Percentiles rank a stretch among this genome's conserved stretches.
Evolutionary conservation across 1,284 basidiomycete species (phyloP).

Genomic region (Boletus sp.): DNA sequence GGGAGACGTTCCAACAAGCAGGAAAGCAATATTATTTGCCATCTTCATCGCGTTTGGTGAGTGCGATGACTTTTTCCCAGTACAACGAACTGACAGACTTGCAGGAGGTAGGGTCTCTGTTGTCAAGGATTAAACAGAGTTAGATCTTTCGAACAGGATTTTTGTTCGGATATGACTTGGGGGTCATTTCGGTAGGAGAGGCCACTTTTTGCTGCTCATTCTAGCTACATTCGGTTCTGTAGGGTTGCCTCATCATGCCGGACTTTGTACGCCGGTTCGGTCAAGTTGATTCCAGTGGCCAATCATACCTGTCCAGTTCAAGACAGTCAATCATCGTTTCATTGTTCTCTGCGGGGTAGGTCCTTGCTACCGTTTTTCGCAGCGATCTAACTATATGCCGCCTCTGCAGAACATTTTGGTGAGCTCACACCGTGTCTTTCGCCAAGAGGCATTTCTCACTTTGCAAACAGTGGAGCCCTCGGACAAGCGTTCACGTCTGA

Average conservation of each 20-base stretch:
- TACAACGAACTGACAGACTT: conserved; percentile 19
- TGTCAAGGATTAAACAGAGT: not conserved
- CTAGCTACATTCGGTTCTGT: conserved; percentile 4
- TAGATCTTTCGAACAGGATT: conserved; percentile 46
- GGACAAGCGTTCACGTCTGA: conserved; percentile 79
- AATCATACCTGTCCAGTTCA: conserved; percentile 57
- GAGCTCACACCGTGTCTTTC: conserved; percentile 22
- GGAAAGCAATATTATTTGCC: conserved; percentile 58
- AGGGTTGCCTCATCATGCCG: conserved; percentile 83
- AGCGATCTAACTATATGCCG: not conserved
- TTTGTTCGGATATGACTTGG: conserved; percentile 72
- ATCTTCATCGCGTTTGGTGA: conserved; percentile 60
- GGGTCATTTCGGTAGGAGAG: conserved; percentile 59
- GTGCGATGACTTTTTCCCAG: conserved; percentile 7
- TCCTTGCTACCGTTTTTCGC: not conserved
- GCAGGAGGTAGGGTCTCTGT: conserved; percentile 17
- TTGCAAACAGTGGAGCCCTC: conserved; percentile 59
- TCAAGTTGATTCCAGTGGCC: conserved; percentile 52
- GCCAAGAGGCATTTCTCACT: conserved; percentile 12
- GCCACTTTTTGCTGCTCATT: not conserved
- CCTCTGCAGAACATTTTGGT: conserved; percentile 60
- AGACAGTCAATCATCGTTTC: conserved; percentile 81
- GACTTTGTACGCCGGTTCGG: conserved; percentile 77
- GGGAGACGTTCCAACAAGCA: conserved; percentile 54
- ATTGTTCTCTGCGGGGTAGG: conserved; percentile 74